phyloP scores from a whole-genome alignment of 2,329 filamentous ascomycete genomes.

The Blumeriella jaapii region DNA sequence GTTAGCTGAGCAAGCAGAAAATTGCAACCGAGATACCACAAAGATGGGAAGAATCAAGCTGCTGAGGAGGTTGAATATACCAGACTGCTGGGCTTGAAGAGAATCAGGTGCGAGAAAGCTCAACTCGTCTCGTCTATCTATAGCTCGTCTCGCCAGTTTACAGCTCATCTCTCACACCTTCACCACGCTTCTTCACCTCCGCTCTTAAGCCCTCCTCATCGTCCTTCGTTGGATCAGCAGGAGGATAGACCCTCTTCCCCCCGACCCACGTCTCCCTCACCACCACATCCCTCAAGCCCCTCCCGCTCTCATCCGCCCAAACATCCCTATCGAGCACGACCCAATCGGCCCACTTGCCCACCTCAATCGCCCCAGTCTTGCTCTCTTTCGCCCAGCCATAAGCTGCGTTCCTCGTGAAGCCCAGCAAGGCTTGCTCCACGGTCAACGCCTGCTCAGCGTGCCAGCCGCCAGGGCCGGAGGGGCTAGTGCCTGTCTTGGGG shows the following conservation, averaged over 20 bases:
- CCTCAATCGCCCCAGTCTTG: conserved; percentile 44
- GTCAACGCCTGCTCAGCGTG: conserved; percentile 46
- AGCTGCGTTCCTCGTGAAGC: conserved; percentile 50
- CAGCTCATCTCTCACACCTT: no score
- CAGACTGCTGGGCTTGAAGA: no score
- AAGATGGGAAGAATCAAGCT: no score
- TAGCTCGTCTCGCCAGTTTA: no score
- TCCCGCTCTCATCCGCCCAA: conserved; percentile 34
- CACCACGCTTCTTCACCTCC: no score
- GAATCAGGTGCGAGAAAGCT: no score
- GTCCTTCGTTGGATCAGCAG: no score
- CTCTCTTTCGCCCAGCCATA: conserved; percentile 48
- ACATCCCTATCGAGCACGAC: conserved; percentile 52
- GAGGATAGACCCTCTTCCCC: conserved; percentile 30
- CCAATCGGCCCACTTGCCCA: conserved; percentile 58
- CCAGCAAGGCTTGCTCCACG: conserved; percentile 46
- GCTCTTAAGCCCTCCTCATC: no score
- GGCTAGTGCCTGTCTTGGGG: conserved; percentile 42
- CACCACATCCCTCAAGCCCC: conserved; percentile 40
- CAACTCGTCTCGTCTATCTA: no score
- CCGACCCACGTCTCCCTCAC: conserved; percentile 60
- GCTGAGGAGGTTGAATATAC: no score
- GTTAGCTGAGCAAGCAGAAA: no score
- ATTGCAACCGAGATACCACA: no score
- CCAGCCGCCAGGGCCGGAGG: conserved; percentile 42